Evolutionary conservation across 345 rosid species (phyloP).

Genomic region (Eucalyptus regnans): DNA sequence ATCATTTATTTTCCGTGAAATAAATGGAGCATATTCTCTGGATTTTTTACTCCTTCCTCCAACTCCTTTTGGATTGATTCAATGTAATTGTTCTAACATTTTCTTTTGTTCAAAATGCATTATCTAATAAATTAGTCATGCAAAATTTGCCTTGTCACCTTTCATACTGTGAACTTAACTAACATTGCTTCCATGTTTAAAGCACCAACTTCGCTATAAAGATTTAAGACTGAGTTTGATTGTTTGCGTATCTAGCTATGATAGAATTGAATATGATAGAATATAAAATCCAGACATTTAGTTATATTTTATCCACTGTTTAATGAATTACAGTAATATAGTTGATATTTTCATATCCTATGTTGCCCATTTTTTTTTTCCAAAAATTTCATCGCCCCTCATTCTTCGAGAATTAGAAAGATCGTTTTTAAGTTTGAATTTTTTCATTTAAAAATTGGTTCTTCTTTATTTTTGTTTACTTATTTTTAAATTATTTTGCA

Average conservation of each 20-base stretch:
- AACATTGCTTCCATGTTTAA: not conserved
- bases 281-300: no score
- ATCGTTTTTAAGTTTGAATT: not conserved
- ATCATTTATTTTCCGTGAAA: fast-evolving
- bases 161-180: not conserved
- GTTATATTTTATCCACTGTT: not conserved
- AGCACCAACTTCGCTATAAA: not conserved
- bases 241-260: no score
- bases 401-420: no score
- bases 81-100: not conserved
- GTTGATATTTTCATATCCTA: not conserved
- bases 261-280: not conserved
- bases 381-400: not conserved
- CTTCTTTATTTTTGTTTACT: no score
- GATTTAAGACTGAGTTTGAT: not conserved
- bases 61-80: not conserved
- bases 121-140: not conserved
- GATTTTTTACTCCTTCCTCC: not conserved
- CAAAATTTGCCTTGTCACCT: not conserved
- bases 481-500: no score
- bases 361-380: not conserved
- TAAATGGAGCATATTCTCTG: fast-evolving
- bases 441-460: not conserved
- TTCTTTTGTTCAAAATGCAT: not conserved
- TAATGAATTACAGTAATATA: not conserved